Evolutionary conservation across 805 yeast species (phyloP).

Genomic region (Lachancea quebecensis): DNA sequence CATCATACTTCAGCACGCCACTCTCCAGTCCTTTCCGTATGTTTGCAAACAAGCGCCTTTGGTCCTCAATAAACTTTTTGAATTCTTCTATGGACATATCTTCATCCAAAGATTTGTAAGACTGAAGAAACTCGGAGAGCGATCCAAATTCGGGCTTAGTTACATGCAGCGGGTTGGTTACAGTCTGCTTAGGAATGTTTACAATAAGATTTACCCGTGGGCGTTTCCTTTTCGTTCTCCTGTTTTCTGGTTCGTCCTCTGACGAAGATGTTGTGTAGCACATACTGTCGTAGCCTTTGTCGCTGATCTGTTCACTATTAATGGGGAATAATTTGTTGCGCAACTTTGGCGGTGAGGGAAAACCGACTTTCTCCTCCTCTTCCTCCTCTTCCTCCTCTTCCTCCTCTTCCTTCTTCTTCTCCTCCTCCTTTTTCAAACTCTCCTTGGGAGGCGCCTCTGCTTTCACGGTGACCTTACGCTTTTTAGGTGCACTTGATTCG

Average conservation of each 20-base stretch:
- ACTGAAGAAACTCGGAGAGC: constrained; percentile 41
- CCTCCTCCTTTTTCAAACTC: not conserved
- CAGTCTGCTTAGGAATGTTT: constrained; percentile 38
- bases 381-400: too few species aligned
- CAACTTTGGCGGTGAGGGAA: not conserved
- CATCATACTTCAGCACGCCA: constrained; percentile 40
- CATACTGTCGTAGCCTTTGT: constrained; percentile 13
- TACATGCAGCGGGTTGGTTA: constrained; percentile 57
- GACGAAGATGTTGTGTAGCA: constrained; percentile 30
- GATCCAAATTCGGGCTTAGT: constrained; percentile 38
- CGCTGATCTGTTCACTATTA: not conserved
- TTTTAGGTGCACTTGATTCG: constrained; percentile 1
- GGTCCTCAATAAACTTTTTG: constrained; percentile 47
- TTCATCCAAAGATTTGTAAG: constrained; percentile 55
- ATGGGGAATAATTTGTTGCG: not conserved
- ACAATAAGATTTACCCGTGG: constrained; percentile 32
- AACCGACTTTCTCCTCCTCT: not conserved
- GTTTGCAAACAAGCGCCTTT: constrained; percentile 37
- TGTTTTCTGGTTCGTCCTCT: constrained; percentile 20
- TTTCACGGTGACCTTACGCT: not conserved
- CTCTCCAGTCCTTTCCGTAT: constrained; percentile 43
- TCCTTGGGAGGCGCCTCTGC: not conserved
- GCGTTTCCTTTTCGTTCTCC: constrained; percentile 12
- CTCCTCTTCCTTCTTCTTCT: not conserved
- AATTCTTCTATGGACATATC: constrained; percentile 58